Evolutionary conservation across 2,329 filamentous ascomycete genomes (phyloP).

Genomic region (Monosporascus sp.): DNA sequence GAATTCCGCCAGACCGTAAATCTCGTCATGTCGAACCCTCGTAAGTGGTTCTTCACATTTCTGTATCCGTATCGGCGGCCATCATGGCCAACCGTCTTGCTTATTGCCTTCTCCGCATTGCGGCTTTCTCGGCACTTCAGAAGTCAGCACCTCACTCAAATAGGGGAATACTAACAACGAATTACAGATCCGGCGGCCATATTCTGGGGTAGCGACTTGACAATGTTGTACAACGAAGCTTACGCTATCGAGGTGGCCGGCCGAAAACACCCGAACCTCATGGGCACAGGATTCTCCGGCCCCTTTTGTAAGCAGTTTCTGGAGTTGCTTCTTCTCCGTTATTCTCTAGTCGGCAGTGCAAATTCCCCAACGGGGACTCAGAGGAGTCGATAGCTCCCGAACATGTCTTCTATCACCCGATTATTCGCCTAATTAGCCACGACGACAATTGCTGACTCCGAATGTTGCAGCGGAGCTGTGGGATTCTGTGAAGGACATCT

Average conservation of each 20-base stretch:
- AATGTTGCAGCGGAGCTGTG: slow-evolving; percentile 33
- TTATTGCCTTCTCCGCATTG: neutral
- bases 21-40: slow-evolving; percentile 31
- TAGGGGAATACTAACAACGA: neutral
- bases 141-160: neutral
- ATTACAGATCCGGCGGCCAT: slow-evolving; percentile 39
- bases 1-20: slow-evolving; percentile 39
- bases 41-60: neutral
- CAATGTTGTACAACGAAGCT: slow-evolving; percentile 60
- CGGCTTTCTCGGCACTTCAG: neutral
- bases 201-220: slow-evolving; percentile 58
- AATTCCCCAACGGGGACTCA: too few species aligned
- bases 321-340: too few species aligned
- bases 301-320: slow-evolving; percentile 37
- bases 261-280: slow-evolving; percentile 55
- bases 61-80: neutral
- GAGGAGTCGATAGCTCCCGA: too few species aligned
- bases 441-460: too few species aligned
- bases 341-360: too few species aligned
- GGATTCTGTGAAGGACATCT: slow-evolving; percentile 26
- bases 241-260: slow-evolving; percentile 52
- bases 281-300: slow-evolving; percentile 52
- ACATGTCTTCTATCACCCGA: too few species aligned
- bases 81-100: neutral
- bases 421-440: too few species aligned